Evolutionary conservation across 768 basidiomycete genomes (phyloP).

Genomic region (Cyclocybe cylindracea): DNA sequence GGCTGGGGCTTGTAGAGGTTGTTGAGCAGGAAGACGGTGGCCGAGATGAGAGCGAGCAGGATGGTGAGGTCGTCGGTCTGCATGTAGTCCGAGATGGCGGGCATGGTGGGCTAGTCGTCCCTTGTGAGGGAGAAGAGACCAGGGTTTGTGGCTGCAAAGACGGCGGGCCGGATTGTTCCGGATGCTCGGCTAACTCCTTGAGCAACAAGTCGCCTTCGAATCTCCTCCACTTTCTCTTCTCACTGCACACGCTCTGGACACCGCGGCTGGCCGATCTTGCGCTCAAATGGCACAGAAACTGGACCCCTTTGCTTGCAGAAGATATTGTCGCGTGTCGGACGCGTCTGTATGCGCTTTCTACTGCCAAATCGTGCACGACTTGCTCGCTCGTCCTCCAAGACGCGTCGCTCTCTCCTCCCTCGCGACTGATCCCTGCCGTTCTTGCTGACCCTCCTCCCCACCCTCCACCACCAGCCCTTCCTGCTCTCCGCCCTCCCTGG

Average conservation of each 20-base stretch:
- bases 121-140: constrained; percentile 1
- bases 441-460: constrained; percentile 9
- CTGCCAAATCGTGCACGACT: not conserved
- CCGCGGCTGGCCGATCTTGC: too few species aligned
- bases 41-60: constrained; percentile 72
- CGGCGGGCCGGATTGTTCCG: constrained; percentile 1
- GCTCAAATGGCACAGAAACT: too few species aligned
- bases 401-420: not conserved
- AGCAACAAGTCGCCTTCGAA: not conserved
- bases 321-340: too few species aligned
- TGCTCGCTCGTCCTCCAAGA: not conserved
- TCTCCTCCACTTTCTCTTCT: not conserved
- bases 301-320: too few species aligned
- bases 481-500: not conserved
- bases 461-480: not conserved
- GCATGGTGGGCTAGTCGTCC: constrained; percentile 26
- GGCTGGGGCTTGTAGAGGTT: constrained; percentile 81
- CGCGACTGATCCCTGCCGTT: constrained; percentile 1
- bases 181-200: not conserved
- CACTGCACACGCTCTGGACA: too few species aligned
- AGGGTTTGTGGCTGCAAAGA: not conserved
- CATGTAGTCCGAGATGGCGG: constrained; percentile 56
- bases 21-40: constrained; percentile 74
- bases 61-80: constrained; percentile 81
- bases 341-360: too few species aligned